Conservation (phyloP, 441 rosid genomes). For the Rhodomyrtus psidioides region DNA sequence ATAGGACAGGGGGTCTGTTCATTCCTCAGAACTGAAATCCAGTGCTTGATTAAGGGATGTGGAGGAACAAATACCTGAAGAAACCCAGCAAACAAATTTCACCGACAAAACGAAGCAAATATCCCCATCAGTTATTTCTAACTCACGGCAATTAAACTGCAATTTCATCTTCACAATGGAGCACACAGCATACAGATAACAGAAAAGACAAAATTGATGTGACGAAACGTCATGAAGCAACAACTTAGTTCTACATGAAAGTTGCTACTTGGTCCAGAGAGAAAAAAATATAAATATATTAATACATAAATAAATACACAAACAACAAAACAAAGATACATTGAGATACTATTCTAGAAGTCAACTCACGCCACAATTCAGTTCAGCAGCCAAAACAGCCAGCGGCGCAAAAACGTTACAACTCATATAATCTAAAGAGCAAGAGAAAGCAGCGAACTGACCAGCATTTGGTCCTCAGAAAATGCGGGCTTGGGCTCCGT, state of each 20-base stretch:
- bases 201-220: neutral
- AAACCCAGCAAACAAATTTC: neutral
- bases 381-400: neutral
- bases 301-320: neutral
- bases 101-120: neutral
- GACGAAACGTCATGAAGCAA: neutral
- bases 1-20: slow-evolving; percentile 77
- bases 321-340: neutral
- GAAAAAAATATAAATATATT: neutral
- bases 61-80: slow-evolving; percentile 87
- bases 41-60: slow-evolving; percentile 87
- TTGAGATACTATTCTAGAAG: neutral
- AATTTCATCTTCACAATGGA: neutral
- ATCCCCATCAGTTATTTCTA: neutral
- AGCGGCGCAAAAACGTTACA: neutral
- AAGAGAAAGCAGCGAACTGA: slow-evolving; percentile 12
- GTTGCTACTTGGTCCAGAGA: neutral
- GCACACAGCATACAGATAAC: neutral
- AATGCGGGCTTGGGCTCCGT: slow-evolving; percentile 43
- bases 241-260: neutral
- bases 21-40: slow-evolving; percentile 80
- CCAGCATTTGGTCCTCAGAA: slow-evolving; percentile 66
- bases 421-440: neutral
- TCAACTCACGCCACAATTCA: neutral
- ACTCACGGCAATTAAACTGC: neutral